Base-by-base conservation (phyloP, 2,329 filamentous ascomycete genomes). In the Zopfia rhizophila region DNA sequence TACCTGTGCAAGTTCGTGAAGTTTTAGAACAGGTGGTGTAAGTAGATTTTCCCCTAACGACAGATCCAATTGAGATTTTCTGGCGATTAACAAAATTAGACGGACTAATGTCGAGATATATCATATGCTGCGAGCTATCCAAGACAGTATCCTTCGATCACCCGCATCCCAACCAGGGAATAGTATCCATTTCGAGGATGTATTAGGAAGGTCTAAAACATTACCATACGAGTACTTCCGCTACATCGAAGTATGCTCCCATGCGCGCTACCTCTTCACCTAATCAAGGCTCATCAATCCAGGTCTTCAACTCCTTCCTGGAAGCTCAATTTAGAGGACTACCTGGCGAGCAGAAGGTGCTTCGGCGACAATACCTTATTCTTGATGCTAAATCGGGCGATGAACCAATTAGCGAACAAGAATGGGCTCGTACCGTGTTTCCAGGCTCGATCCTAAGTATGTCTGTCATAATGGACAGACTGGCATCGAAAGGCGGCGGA, bases 221-320 rank as follows among this genome's bases (percentile, higher is more conserved):
- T 23, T 48, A 13, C 45, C 45, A 19, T 48, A 48, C 25, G 45
- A 48, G 17, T 48, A 38, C 18, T 42, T 48, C 23, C 30, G 25
- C 6, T 27, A 42, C 21, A n/a, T 37, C 12, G 32, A 48, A 18
- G 44, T 47, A 41, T 30, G 22, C n/a, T n/a, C n/a, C n/a, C n/a
- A n/a, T n/a, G n/a, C n/a, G n/a, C n/a, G n/a, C n/a, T n/a, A n/a
- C n/a, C n/a, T n/a, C n/a, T n/a, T n/a, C n/a, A n/a, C n/a, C n/a
- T n/a, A n/a, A n/a, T n/a, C n/a, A n/a, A n/a, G n/a, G n/a, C n/a
- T n/a, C n/a, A n/a, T n/a, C n/a, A n/a, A n/a, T n/a, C n/a, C n/a
- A 39, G 37, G 37, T 39, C 5, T 30, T 39, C 17, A 6, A 29
- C 6, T 29, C 37, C 16, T 39, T 39, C 24, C 17, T 39, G 13